These are phyloP conservation scores for Aegilops longissima DNA, from an alignment of 176 grass and related monocot genomes.

Conservation along the genomic window DNA sequence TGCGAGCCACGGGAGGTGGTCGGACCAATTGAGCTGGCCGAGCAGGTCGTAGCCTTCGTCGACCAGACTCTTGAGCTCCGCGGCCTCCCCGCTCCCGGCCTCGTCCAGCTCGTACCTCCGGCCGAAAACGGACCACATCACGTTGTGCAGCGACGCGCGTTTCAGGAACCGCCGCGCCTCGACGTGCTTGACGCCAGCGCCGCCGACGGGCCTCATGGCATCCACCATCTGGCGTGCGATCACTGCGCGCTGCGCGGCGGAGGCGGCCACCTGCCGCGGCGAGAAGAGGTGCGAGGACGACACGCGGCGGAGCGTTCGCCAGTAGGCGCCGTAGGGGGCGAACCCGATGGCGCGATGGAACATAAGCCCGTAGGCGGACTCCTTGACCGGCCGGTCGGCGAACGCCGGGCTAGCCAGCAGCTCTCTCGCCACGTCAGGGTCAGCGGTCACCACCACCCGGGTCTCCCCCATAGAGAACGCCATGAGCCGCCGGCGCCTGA, in stretches of 20 bases:
- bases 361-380: constrained; percentile 75
- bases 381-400: constrained; percentile 72
- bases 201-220: background rate
- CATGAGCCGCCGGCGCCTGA: constrained; percentile 48
- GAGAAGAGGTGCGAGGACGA: constrained; percentile 68
- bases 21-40: constrained; percentile 76
- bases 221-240: constrained; percentile 67
- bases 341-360: constrained; percentile 91
- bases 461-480: constrained; percentile 73
- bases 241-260: constrained; percentile 32
- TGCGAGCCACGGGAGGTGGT: constrained; percentile 57
- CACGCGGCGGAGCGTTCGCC: constrained; percentile 78
- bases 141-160: constrained; percentile 63
- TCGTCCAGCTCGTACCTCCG: constrained; percentile 41
- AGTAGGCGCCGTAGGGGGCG: constrained; percentile 72
- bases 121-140: constrained; percentile 82
- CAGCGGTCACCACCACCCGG: constrained; percentile 54
- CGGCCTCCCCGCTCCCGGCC: constrained; percentile 38
- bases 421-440: constrained; percentile 66
- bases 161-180: constrained; percentile 51
- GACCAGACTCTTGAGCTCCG: constrained; percentile 60
- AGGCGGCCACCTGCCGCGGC: constrained; percentile 56
- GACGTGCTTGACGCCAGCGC: background rate
- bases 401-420: constrained; percentile 60
- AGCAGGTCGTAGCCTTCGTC: constrained; percentile 78